Conservation (phyloP, 75 land plant species). For the Ceratopteris richardii region DNA sequence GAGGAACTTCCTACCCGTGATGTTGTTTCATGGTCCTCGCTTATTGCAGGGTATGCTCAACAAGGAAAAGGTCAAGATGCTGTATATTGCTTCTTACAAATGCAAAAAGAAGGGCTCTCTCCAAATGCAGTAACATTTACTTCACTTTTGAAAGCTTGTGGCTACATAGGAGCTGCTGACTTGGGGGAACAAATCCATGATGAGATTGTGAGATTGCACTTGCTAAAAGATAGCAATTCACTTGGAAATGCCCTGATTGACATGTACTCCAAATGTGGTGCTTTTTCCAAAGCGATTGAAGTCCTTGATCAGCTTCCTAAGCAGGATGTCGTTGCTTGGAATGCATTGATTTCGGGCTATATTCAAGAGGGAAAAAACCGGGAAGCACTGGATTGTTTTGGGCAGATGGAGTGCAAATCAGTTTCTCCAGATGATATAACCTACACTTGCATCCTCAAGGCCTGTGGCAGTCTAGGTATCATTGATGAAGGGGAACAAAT, state of each 20-base stretch:
- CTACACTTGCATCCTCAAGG: conserved; percentile 36
- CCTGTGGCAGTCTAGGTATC: conserved; percentile 14
- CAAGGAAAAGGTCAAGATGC: conserved; percentile 31
- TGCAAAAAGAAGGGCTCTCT: conserved; percentile 20
- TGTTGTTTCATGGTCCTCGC: conserved; percentile 38
- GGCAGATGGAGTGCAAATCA: conserved; percentile 27
- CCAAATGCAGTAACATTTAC: conserved; percentile 40
- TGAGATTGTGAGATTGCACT: conserved; percentile 26
- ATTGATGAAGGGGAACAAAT: conserved; percentile 20
- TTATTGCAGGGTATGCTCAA: conserved; percentile 40
- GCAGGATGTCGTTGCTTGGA: conserved; percentile 43
- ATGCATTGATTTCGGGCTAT: conserved; percentile 38
- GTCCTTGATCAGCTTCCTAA: conserved; percentile 13
- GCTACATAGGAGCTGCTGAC: conserved; percentile 1
- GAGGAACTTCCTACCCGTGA: conserved; percentile 16
- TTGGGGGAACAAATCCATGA: conserved; percentile 39
- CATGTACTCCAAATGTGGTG: conserved; percentile 47
- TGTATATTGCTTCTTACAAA: conserved; percentile 19
- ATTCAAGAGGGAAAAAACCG: conserved; percentile 12
- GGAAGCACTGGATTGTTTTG: conserved; percentile 36
- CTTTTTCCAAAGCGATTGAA: conserved; percentile 22
- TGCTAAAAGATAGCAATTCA: conserved; percentile 18
- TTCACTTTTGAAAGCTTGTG: conserved; percentile 33
- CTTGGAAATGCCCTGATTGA: conserved; percentile 32
- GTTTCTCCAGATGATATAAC: conserved; percentile 37